Conservation (phyloP, 495 filamentous ascomycete genomes). For the Saxophila tyrrhenica region DNA sequence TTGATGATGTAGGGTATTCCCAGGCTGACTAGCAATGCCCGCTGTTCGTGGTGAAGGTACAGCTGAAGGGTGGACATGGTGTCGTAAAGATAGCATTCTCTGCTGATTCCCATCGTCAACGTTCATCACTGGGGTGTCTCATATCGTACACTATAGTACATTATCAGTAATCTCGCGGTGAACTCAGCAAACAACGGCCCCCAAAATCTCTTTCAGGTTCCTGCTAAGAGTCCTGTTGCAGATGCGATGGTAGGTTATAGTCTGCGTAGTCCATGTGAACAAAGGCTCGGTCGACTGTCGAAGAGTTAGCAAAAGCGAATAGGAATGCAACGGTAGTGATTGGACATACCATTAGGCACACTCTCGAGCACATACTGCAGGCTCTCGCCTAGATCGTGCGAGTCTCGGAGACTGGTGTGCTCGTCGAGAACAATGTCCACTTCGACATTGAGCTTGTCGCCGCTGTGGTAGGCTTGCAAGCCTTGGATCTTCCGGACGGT, state of each 20-base stretch:
- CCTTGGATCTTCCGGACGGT: slow-evolving; percentile 82
- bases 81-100: too few relatives aligned
- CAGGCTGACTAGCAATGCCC: slow-evolving; percentile 15
- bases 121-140: background rate
- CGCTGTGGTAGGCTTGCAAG: slow-evolving; percentile 76
- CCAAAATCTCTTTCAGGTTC: background rate
- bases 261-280: slow-evolving; percentile 75
- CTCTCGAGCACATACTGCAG: slow-evolving; percentile 85
- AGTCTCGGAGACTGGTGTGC: slow-evolving; percentile 65
- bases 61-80: background rate
- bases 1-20: slow-evolving; percentile 27
- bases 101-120: too few relatives aligned
- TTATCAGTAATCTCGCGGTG: background rate
- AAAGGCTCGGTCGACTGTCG: slow-evolving; percentile 46
- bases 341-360: slow-evolving; percentile 49
- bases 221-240: slow-evolving; percentile 49
- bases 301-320: slow-evolving; percentile 1
- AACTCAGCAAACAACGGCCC: background rate
- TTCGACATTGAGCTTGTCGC: slow-evolving; percentile 83
- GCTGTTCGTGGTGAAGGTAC: background rate
- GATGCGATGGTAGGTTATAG: slow-evolving; percentile 75
- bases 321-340: background rate
- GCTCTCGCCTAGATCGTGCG: slow-evolving; percentile 80
- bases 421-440: slow-evolving; percentile 74
- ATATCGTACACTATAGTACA: background rate